These are phyloP conservation scores for Geotrichum histeridarum DNA, from an alignment of 1,139 yeast species.

Conservation along the genomic window DNA sequence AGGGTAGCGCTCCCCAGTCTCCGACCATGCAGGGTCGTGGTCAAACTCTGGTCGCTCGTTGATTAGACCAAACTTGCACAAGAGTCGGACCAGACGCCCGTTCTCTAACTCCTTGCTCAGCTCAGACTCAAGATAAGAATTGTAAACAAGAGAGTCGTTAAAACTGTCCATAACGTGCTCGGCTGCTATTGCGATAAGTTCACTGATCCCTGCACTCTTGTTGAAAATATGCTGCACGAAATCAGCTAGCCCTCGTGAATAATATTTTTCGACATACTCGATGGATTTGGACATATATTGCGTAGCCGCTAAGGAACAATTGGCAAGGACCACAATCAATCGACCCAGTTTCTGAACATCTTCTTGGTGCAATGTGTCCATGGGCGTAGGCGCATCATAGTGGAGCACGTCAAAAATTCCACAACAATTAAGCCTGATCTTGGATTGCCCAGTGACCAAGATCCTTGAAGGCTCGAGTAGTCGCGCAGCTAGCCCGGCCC, in stretches of 20 bases:
- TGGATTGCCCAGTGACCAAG: constrained; percentile 66
- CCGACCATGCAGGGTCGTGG: constrained; percentile 59
- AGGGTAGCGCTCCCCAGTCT: constrained; percentile 70
- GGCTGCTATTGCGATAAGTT: constrained; percentile 25
- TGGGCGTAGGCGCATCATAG: constrained; percentile 36
- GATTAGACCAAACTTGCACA: constrained; percentile 75
- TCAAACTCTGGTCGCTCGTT: constrained; percentile 68
- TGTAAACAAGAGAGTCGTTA: constrained; percentile 52
- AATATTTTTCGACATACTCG: constrained; percentile 22
- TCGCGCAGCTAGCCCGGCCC: constrained; percentile 57
- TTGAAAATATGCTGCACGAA: constrained; percentile 21
- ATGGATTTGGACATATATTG: constrained; percentile 25
- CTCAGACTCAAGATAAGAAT: constrained; percentile 64
- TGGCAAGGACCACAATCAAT: constrained; percentile 53
- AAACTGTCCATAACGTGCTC: constrained; percentile 30
- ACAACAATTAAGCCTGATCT: constrained; percentile 60
- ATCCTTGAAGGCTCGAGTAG: constrained; percentile 62
- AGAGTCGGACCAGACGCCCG: constrained; percentile 74
- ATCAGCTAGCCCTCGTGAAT: constrained; percentile 23
- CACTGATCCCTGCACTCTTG: not conserved
- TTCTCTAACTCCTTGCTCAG: constrained; percentile 77
- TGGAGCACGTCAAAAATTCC: constrained; percentile 68
- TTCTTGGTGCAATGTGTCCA: constrained; percentile 42
- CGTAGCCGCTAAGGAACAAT: constrained; percentile 32
- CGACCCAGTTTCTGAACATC: constrained; percentile 58